phyloP scores from a whole-genome alignment of 2,329 filamentous ascomycete species.

The Albifimbria verrucaria region DNA sequence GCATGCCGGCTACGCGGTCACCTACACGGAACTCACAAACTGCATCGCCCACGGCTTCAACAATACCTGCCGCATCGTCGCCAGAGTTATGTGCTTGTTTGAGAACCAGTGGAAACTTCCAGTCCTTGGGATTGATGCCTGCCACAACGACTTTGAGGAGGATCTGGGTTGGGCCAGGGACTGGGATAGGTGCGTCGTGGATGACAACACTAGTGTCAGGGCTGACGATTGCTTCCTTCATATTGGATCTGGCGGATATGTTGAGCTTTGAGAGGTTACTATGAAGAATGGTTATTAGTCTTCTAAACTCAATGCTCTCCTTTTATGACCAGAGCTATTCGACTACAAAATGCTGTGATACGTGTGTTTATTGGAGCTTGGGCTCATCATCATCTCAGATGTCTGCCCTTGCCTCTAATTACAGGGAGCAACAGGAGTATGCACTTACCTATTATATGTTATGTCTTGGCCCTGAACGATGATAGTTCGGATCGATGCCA shows the following conservation, averaged over 20 bases:
- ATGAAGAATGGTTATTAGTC: background rate
- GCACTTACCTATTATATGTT: too few species aligned
- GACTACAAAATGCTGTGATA: too few species aligned
- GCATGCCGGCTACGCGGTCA: background rate
- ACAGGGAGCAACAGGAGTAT: too few species aligned
- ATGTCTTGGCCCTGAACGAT: too few species aligned
- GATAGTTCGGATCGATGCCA: too few species aligned
- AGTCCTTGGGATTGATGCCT: slow-evolving; percentile 20
- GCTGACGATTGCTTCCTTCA: slow-evolving; percentile 7
- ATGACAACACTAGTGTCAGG: slow-evolving; percentile 4
- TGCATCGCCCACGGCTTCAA: background rate
- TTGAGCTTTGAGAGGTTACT: background rate
- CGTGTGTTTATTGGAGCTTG: too few species aligned
- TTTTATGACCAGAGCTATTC: too few species aligned
- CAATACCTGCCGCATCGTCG: slow-evolving; percentile 6
- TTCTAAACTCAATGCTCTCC: too few species aligned
- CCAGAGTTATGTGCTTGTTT: slow-evolving; percentile 11
- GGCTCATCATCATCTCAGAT: too few species aligned
- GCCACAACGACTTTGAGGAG: slow-evolving; percentile 16
- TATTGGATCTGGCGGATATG: background rate
- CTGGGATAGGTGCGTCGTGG: slow-evolving; percentile 7
- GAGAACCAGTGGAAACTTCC: slow-evolving; percentile 9
- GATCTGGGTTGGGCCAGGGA: slow-evolving; percentile 14
- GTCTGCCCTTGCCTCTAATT: too few species aligned
- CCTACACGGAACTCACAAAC: background rate